A percentile compares a stretch with the other conserved stretches of the same genome.
Evolutionary conservation across 768 basidiomycete species (phyloP).

Genomic region (Fomitopsis pulvina): DNA sequence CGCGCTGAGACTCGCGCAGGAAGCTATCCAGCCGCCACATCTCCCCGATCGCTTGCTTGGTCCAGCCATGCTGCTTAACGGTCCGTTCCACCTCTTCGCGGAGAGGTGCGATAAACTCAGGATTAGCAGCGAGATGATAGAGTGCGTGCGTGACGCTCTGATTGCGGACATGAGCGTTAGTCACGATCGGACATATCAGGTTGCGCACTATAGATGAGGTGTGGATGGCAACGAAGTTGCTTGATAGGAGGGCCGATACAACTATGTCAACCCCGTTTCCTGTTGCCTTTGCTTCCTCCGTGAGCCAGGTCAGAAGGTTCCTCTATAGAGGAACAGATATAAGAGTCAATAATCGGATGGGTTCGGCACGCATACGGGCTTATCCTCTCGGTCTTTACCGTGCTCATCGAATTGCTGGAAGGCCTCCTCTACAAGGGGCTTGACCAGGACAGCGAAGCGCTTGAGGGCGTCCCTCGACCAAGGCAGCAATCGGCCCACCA

Average conservation of each 20-base stretch:
- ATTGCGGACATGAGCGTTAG: not conserved
- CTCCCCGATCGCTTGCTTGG: conserved; percentile 21
- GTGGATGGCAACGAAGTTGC: conserved; percentile 32
- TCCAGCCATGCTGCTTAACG: conserved; percentile 25
- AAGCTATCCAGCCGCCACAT: conserved; percentile 31
- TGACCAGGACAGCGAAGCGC: too few species aligned
- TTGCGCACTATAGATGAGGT: conserved; percentile 21
- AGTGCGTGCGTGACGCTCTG: conserved; percentile 25
- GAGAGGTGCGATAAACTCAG: conserved; percentile 20
- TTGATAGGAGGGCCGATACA: conserved; percentile 18
- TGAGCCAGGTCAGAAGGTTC: conserved; percentile 40
- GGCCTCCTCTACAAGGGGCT: too few species aligned
- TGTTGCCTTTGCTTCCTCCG: conserved; percentile 29
- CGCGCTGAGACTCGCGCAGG: conserved; percentile 26
- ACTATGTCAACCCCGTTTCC: conserved; percentile 28
- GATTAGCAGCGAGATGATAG: conserved; percentile 22
- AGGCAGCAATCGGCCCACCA: conserved; percentile 10
- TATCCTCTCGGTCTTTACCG: conserved; percentile 17
- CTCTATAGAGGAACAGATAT: conserved; percentile 22
- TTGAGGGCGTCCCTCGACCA: conserved; percentile 7
- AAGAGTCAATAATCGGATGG: not conserved
- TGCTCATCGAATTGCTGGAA: too few species aligned
- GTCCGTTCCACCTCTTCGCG: conserved; percentile 27
- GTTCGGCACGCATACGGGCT: conserved; percentile 14
- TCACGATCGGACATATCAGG: not conserved